Base-by-base conservation (phyloP, 1,284 basidiomycete species). In the Fistulinella staudtii region DNA sequence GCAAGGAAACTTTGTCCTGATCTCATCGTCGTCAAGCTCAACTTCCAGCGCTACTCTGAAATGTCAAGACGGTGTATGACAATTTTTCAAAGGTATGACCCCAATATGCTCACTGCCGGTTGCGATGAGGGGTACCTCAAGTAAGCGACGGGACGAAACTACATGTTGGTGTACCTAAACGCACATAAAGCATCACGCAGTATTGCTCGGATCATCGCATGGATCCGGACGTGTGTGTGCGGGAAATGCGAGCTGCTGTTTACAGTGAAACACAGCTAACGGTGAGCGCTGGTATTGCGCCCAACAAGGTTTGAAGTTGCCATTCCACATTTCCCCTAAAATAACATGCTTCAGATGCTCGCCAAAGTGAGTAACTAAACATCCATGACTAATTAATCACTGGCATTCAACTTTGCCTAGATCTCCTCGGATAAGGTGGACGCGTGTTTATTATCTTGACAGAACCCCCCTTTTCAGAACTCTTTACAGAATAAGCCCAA, bases 1-100 rank as follows among this genome's bases (percentile, higher is more conserved):
- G 95, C 94, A 13, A 87, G 85, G 69, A 94, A 92, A 58, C 78
- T 99, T 8, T 98, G 93, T 61, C 93, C 94, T 1, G 81, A 94
- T 8, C 77, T 99, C n/a, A 82, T 91, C 34, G 70, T 92, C 35
- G 75, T 95, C 37, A 65, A 70, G 8, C 76, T 74, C 44, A 75
- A 85, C 51, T 83, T 81, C 53, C 66, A 75, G 8, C 73, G 81
- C 27, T 93, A 93, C 54, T 72, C 70, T 33, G 84, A 86, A 51
- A 79, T 87, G 66, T 93, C 90, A 6, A 55, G 66, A 27, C 71
- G 71, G 51, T 75, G 88, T 23, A 87, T 89, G 80, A 62, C 56
- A 9, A 76, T 92, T 17, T 82, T 89, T 54, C 68, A 70, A 35
- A 74, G 80, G 55, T 96, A 93, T 58, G 93, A 96, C 62, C 80